Conservation (phyloP, 2,329 filamentous ascomycete species). For the Torrubiella hemipterigena region DNA sequence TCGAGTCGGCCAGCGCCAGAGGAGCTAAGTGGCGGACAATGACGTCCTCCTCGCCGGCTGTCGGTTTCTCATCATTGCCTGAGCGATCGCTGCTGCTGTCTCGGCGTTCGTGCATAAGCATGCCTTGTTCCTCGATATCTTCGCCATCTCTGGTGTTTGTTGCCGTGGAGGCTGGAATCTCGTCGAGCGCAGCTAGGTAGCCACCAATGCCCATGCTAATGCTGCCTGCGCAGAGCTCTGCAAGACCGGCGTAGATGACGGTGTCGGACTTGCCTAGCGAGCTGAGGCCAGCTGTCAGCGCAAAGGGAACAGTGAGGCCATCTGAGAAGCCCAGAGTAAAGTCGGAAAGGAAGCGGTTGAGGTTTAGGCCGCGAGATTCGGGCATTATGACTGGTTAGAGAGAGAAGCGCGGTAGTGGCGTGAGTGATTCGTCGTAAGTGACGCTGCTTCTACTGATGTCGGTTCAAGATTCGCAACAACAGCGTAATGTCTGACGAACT, state of each 20-base stretch:
- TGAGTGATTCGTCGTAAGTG: background rate
- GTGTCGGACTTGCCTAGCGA: constrained; percentile 47
- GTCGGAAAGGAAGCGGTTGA: constrained; percentile 41
- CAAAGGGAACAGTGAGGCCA: constrained; percentile 64
- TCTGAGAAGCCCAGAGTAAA: constrained; percentile 64
- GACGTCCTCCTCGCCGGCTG: constrained; percentile 8
- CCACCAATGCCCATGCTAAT: constrained; percentile 66
- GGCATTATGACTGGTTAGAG: constrained; percentile 8
- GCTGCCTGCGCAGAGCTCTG: constrained; percentile 58
- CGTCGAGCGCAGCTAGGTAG: constrained; percentile 47
- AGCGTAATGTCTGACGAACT: no score
- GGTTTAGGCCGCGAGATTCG: constrained; percentile 13
- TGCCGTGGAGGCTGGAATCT: constrained; percentile 9
- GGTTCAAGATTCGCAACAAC: no score
- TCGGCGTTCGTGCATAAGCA: constrained; percentile 10
- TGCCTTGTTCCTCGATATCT: constrained; percentile 13
- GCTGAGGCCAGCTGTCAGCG: constrained; percentile 57
- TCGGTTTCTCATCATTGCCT: constrained; percentile 8
- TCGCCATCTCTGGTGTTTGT: background rate
- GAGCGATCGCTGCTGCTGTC: constrained; percentile 2
- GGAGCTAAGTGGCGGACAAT: constrained; percentile 21
- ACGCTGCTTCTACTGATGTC: no score
- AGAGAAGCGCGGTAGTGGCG: background rate
- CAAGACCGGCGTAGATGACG: constrained; percentile 56
- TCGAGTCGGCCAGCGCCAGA: constrained; percentile 13